phyloP scores from a whole-genome alignment of 2,329 filamentous ascomycete species.

The Cladosporium sp. region DNA sequence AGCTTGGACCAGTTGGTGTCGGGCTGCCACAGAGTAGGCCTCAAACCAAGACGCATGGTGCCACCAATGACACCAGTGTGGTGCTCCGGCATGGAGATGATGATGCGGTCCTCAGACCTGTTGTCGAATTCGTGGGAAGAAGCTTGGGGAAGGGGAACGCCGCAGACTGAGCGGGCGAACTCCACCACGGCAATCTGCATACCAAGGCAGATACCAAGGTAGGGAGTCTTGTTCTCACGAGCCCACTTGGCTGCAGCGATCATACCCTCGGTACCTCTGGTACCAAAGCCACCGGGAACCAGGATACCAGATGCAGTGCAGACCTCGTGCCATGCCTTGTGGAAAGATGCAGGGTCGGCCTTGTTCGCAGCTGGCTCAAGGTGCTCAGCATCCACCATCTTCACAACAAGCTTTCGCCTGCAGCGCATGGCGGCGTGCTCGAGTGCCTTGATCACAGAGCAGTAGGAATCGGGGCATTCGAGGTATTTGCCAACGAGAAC shows the following conservation, averaged over 20 bases:
- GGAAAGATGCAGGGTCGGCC: constrained; percentile 65
- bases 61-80: constrained; percentile 72
- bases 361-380: constrained; percentile 64
- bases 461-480: constrained; percentile 77
- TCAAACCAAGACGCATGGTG: constrained; percentile 79
- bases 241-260: constrained; percentile 82
- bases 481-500: constrained; percentile 91
- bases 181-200: constrained; percentile 94
- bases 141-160: constrained; percentile 49
- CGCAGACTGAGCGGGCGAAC: constrained; percentile 71
- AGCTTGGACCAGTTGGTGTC: constrained; percentile 74
- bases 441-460: constrained; percentile 77
- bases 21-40: constrained; percentile 68
- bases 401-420: constrained; percentile 69
- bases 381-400: constrained; percentile 80
- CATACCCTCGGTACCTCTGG: constrained; percentile 84
- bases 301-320: constrained; percentile 65
- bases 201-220: constrained; percentile 83
- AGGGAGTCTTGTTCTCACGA: constrained; percentile 73
- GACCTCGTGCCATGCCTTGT: constrained; percentile 74
- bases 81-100: constrained; percentile 92
- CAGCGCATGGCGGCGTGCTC: constrained; percentile 91
- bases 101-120: constrained; percentile 61
- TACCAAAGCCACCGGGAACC: constrained; percentile 75
- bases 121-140: constrained; percentile 54